These are phyloP conservation scores for Monoraphidium neglectum DNA, from an alignment of 139 green algal species.

Conservation along the genomic window DNA sequence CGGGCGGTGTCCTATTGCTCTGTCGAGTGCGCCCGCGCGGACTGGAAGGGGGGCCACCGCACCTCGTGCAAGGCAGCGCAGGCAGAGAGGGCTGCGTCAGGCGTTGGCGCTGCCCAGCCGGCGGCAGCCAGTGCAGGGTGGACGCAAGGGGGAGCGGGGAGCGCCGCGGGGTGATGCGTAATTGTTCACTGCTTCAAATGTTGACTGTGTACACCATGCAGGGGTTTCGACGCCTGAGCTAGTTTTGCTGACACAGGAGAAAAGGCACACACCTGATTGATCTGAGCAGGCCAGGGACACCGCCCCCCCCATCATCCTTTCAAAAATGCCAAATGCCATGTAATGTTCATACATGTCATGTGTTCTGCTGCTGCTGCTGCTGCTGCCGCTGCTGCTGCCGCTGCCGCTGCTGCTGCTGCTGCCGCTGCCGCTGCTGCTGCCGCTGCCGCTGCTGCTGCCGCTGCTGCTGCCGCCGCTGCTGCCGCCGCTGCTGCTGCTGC, in stretches of 20 bases:
- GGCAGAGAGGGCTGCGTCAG: too few relatives aligned
- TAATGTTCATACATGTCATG: neutral
- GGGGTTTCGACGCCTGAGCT: neutral
- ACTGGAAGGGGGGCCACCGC: too few relatives aligned
- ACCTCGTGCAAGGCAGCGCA: too few relatives aligned
- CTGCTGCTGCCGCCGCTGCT: neutral
- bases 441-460: neutral
- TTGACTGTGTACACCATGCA: neutral
- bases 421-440: neutral
- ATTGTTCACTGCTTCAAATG: neutral
- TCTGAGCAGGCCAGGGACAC: neutral
- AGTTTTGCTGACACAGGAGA: neutral
- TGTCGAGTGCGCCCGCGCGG: too few relatives aligned
- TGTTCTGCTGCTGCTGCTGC: constrained; percentile 5
- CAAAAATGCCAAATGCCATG: neutral
- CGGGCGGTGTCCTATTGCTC: too few relatives aligned
- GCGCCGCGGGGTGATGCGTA: too few relatives aligned
- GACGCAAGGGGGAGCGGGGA: too few relatives aligned
- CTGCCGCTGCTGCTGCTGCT: neutral
- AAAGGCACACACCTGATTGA: too few relatives aligned
- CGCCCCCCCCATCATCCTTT: neutral
- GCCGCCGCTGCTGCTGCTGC: neutral
- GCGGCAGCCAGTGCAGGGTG: too few relatives aligned
- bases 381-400: constrained; percentile 6
- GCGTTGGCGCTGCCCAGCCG: too few relatives aligned